phyloP scores from a whole-genome alignment of 1,139 yeast genomes.

The Yamadazyma kanchanaburiensis region DNA sequence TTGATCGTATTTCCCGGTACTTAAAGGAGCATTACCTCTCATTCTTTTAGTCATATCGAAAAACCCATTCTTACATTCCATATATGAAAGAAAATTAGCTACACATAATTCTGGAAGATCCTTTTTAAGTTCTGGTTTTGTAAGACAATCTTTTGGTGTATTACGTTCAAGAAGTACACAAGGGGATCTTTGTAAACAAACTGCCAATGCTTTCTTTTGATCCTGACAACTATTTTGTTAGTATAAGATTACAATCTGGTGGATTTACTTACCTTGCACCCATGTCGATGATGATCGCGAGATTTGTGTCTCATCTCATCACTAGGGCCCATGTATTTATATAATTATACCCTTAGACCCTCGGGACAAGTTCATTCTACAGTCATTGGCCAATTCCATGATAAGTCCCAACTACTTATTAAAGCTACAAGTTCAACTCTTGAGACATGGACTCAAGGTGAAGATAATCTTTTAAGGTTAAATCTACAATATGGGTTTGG shows the following conservation, averaged over 20 bases:
- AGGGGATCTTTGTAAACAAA: conserved; percentile 93
- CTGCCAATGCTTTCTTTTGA: conserved; percentile 88
- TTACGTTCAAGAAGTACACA: conserved; percentile 89
- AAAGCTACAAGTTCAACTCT: conserved; percentile 53
- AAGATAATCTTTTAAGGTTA: conserved; percentile 51
- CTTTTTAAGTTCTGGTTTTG: conserved; percentile 70
- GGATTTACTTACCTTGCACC: conserved; percentile 15
- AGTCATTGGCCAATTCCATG: conserved; percentile 64
- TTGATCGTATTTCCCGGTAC: conserved; percentile 90
- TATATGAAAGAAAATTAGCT: conserved; percentile 78
- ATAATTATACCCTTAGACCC: conserved; percentile 62
- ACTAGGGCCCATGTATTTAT: conserved; percentile 39
- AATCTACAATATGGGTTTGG: conserved; percentile 54
- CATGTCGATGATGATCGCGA: conserved; percentile 7
- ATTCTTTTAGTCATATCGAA: conserved; percentile 90
- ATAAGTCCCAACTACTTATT: conserved; percentile 59
- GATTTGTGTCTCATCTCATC: conserved; percentile 1
- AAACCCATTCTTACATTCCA: conserved; percentile 83
- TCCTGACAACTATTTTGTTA: conserved; percentile 72
- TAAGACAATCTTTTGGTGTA: conserved; percentile 85
- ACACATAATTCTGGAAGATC: conserved; percentile 86
- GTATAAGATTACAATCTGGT: not conserved
- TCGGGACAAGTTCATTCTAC: conserved; percentile 54
- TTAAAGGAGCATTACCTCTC: conserved; percentile 89
- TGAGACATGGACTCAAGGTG: conserved; percentile 49